Base-by-base conservation (phyloP, 148 eudicot species). In the Diospyros kaki region DNA sequence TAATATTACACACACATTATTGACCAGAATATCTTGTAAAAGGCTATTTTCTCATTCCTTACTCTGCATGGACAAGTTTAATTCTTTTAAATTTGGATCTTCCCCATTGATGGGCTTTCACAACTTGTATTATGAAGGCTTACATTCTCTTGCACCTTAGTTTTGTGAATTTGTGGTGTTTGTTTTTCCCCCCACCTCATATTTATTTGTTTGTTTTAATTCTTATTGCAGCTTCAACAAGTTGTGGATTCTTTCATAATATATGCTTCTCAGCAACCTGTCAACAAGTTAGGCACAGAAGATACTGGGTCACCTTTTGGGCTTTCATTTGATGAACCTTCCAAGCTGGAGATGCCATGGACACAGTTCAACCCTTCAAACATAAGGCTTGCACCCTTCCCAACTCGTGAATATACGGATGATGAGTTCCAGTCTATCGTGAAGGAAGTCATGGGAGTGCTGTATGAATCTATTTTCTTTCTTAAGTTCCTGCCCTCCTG, bases 351-450 rank as follows among this genome's bases (percentile, higher is more conserved):
- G 80, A 74, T 81, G 64, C 87, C 94, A 59, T 91, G 91, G 88
- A 85, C 80, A 80, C 81, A 83, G 14, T 91, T 83, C 70, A 85
- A 86, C 75, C 99, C 99, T 74, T 87, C 99, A 67, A 86, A 83
- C 77, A 91, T 96, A 87, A 88, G 88, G 84, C 79, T 96, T 70
- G 97, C 86, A 64, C 99, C 97, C 56, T 96, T 96, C 80, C 99
- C 98, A 74, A 93, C 97, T 80, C 93, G 89, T 79, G 98, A 90
- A 77, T 96, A 96, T 87, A 96, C 94, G 66, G 98, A 93, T 78
- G 99, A 96, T 68, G 98, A 96, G 87, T 96, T 96, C 84, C 99
- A 96, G 82, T 89, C 87, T 75, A 96, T 96, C 56, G 76, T 96
- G 76, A 96, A 96, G 89, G 82, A 75, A 53, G 98, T 96, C 77